phyloP scores from a whole-genome alignment of 257 asterid species.

The Voacanga thouarsii region DNA sequence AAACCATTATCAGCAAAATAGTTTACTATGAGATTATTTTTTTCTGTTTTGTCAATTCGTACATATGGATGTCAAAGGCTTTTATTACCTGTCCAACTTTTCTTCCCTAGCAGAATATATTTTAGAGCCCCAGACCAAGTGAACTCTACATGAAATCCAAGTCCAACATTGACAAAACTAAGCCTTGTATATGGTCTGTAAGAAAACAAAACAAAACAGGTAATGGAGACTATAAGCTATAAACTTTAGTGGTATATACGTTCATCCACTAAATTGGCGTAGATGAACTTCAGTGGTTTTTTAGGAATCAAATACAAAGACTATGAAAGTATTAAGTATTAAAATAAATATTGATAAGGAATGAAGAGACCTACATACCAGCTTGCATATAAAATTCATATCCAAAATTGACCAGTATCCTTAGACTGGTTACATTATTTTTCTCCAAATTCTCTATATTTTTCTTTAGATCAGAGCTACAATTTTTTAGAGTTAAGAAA shows the following conservation, averaged over 20 bases:
- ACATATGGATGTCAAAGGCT: not conserved
- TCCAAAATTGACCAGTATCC: constrained; percentile 78
- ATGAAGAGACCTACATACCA: constrained; percentile 56
- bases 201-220: constrained; percentile 18
- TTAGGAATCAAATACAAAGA: not conserved
- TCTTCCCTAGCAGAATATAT: constrained; percentile 56
- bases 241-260: too few relatives aligned
- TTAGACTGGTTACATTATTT: constrained; percentile 71
- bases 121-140: constrained; percentile 88
- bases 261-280: not conserved
- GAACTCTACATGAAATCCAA: constrained; percentile 87
- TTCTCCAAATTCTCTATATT: constrained; percentile 85
- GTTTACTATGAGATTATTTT: too few relatives aligned
- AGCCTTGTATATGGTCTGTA: constrained; percentile 62
- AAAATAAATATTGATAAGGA: too few relatives aligned
- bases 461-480: constrained; percentile 79
- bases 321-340: not conserved
- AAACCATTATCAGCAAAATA: not conserved
- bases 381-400: constrained; percentile 90
- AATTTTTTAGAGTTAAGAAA: constrained; percentile 36
- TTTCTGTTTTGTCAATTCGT: too few relatives aligned
- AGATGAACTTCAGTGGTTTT: not conserved
- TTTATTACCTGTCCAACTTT: constrained; percentile 31
- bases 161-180: constrained; percentile 83
- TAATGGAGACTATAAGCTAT: too few relatives aligned